Evolutionary conservation across 352 stramenopile species (phyloP).

Genomic region (Sclerospora graminicola): DNA sequence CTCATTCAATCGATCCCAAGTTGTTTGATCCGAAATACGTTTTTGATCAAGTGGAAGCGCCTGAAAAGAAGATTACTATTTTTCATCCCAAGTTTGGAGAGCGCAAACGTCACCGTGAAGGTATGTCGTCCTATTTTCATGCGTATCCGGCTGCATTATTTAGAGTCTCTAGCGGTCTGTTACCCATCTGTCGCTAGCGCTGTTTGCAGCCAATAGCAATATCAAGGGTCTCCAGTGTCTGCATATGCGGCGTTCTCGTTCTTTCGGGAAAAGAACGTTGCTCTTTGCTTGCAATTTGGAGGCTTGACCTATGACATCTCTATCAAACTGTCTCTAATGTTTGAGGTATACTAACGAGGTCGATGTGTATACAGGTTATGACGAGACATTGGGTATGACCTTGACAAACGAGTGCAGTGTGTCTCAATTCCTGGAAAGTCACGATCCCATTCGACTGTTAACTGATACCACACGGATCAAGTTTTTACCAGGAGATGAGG

Average conservation of each 20-base stretch:
- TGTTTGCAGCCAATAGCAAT: conserved; percentile 86
- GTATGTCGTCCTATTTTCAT: conserved; percentile 36
- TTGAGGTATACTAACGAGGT: not conserved
- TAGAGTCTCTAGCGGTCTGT: conserved; percentile 84
- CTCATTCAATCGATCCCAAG: conserved; percentile 95
- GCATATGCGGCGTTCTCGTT: conserved; percentile 27
- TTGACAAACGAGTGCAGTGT: conserved; percentile 81
- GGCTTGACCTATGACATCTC: conserved; percentile 82
- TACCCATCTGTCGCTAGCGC: conserved; percentile 68
- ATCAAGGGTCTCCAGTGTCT: conserved; percentile 70
- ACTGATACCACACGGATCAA: conserved; percentile 91
- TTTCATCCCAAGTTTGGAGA: conserved; percentile 97
- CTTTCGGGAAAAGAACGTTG: conserved; percentile 13
- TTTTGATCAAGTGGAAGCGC: conserved; percentile 90
- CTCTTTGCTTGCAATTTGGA: conserved; percentile 45
- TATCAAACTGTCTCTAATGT: conserved; percentile 1
- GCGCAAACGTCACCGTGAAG: conserved; percentile 89
- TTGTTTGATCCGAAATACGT: conserved; percentile 97
- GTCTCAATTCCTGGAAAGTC: conserved; percentile 75
- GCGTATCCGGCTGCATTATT: conserved; percentile 64
- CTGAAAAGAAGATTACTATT: conserved; percentile 89
- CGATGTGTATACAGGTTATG: conserved; percentile 71
- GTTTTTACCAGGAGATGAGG: conserved; percentile 77
- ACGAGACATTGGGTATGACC: conserved; percentile 79
- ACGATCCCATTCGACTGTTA: conserved; percentile 93